Conservation (phyloP, 306 rosid genomes). For the Cicer chorassanicum region DNA sequence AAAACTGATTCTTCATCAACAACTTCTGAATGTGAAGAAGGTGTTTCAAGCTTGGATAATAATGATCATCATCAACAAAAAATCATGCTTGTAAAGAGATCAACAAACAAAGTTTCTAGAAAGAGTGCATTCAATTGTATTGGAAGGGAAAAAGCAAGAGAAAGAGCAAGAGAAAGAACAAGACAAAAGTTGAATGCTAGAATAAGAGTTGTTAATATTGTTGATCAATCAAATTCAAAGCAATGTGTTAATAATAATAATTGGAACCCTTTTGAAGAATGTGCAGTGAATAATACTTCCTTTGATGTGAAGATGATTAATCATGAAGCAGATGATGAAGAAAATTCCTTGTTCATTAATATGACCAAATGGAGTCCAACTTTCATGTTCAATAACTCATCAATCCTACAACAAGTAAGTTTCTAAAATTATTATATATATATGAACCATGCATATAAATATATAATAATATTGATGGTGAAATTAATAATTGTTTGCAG, state of each 20-base stretch:
- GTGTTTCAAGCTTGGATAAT: constrained; percentile 63
- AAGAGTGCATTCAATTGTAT: constrained; percentile 52
- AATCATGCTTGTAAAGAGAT: constrained; percentile 20
- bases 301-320: constrained; percentile 37
- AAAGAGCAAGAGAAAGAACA: constrained; percentile 77
- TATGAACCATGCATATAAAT: not conserved
- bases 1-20: constrained; percentile 50
- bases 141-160: constrained; percentile 62
- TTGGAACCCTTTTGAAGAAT: constrained; percentile 67
- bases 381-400: constrained; percentile 55
- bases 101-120: constrained; percentile 42
- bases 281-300: constrained; percentile 46
- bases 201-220: not conserved
- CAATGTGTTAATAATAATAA: not conserved
- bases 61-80: constrained; percentile 45
- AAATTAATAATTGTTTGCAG: constrained; percentile 45
- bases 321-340: constrained; percentile 47
- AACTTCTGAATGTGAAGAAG: constrained; percentile 83
- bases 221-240: constrained; percentile 33
- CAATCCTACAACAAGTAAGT: constrained; percentile 67
- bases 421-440: too few species aligned
- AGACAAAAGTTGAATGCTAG: constrained; percentile 48
- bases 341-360: constrained; percentile 45
- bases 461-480: too few species aligned
- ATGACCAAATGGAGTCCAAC: constrained; percentile 67